Percentiles rank a stretch among this genome's conserved stretches.
phyloP scores from a whole-genome alignment of 805 yeast genomes.

The Komagataella kurtzmanii region DNA sequence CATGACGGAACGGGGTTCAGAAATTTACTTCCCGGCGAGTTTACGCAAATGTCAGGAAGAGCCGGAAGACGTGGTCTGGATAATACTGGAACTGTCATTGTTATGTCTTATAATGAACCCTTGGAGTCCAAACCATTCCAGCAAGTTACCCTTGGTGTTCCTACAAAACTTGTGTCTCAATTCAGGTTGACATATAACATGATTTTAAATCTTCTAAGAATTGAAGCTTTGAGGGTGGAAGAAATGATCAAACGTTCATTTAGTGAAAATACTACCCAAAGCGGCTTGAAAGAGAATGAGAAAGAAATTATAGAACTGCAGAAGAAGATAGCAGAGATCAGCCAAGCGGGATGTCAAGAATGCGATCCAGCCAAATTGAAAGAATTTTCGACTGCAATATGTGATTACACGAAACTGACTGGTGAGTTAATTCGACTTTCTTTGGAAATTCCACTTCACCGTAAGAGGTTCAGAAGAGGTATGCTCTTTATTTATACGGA shows the following conservation, averaged over 20 bases:
- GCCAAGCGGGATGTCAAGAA: slow-evolving; percentile 13
- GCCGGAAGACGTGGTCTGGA: slow-evolving; percentile 98
- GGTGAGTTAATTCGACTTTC: slow-evolving; percentile 32
- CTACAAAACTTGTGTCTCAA: slow-evolving; percentile 83
- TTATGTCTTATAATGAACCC: slow-evolving; percentile 72
- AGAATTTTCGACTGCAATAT: slow-evolving; percentile 27
- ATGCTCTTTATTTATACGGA: slow-evolving; percentile 47
- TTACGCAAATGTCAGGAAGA: slow-evolving; percentile 98
- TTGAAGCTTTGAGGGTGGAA: slow-evolving; percentile 92
- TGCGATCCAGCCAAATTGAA: slow-evolving; percentile 26
- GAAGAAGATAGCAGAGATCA: slow-evolving; percentile 11
- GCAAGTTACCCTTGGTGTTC: slow-evolving; percentile 75
- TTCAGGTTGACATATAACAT: slow-evolving; percentile 91
- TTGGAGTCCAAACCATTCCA: slow-evolving; percentile 45
- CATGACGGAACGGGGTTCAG: slow-evolving; percentile 85
- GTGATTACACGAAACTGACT: slow-evolving; percentile 30
- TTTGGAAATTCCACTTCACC: slow-evolving; percentile 31
- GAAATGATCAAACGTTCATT: slow-evolving; percentile 96
- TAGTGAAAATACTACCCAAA: slow-evolving; percentile 80
- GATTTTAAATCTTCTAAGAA: slow-evolving; percentile 83
- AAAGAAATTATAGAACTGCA: slow-evolving; percentile 42
- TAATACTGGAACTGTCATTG: slow-evolving; percentile 84
- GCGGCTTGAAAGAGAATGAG: slow-evolving; percentile 77
- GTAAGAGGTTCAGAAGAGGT: slow-evolving; percentile 36
- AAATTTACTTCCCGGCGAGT: slow-evolving; percentile 85